phyloP scores from a whole-genome alignment of 1,284 basidiomycete species.

The Cutaneotrichosporon arboriforme region DNA sequence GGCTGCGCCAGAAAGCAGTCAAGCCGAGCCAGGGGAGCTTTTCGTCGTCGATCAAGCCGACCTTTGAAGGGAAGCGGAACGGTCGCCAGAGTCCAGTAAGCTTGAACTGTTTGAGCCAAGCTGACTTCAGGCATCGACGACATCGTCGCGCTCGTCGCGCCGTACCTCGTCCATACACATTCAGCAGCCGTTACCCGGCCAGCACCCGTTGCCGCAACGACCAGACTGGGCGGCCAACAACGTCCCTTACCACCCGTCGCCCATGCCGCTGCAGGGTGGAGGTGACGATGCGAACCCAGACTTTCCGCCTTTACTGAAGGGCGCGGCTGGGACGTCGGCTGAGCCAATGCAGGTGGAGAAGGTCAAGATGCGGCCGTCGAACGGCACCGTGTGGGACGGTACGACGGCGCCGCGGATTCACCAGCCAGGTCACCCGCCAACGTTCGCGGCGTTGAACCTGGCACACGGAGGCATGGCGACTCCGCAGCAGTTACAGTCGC shows the following conservation, averaged over 20 bases:
- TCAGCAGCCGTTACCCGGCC: constrained; percentile 27
- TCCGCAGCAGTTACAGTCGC: background rate
- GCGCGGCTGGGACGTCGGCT: constrained; percentile 24
- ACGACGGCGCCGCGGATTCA: constrained; percentile 11
- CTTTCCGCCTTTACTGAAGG: constrained; percentile 34
- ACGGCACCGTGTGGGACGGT: constrained; percentile 33
- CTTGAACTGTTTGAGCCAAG: background rate
- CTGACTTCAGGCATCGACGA: constrained; percentile 27
- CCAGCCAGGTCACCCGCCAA: background rate
- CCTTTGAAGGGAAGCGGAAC: constrained; percentile 17
- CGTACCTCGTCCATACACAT: constrained; percentile 33
- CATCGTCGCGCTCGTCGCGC: constrained; percentile 39
- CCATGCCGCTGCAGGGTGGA: constrained; percentile 15
- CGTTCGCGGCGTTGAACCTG: background rate
- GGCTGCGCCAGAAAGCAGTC: constrained; percentile 38
- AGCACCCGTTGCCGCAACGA: constrained; percentile 41
- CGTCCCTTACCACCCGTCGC: constrained; percentile 41
- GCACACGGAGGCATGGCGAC: background rate
- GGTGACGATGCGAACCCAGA: constrained; percentile 23
- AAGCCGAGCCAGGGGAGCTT: constrained; percentile 22
- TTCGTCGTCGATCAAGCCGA: constrained; percentile 7
- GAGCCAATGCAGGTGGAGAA: constrained; percentile 44
- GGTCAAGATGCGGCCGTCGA: constrained; percentile 24
- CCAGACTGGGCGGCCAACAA: constrained; percentile 46
- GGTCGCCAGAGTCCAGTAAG: constrained; percentile 44